Evolutionary conservation across 148 eudicot species (phyloP).

Genomic region (Linanthus parryae): DNA sequence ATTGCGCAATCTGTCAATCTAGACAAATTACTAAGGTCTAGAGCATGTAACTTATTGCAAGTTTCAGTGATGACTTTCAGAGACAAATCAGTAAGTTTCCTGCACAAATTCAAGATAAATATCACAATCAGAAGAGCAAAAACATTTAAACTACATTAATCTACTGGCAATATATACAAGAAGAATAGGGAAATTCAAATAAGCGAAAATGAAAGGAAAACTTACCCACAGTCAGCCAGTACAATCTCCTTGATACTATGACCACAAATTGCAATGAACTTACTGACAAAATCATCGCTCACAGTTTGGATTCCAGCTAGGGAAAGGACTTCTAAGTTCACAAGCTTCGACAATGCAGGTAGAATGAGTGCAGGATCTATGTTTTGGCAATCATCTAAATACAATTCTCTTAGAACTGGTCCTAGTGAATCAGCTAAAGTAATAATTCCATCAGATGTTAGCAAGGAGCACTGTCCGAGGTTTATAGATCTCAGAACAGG

Average conservation of each 20-base stretch:
- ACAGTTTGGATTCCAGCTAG: slow-evolving; percentile 56
- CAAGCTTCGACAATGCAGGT: slow-evolving; percentile 53
- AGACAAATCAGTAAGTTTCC: slow-evolving; percentile 72
- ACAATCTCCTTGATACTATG: slow-evolving; percentile 64
- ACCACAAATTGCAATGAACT: slow-evolving; percentile 43
- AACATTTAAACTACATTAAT: too few species aligned
- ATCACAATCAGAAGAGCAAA: too few species aligned
- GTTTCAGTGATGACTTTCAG: slow-evolving; percentile 50
- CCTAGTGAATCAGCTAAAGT: slow-evolving; percentile 53
- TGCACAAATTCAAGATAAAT: slow-evolving; percentile 29
- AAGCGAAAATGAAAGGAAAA: too few species aligned
- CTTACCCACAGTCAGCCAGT: slow-evolving; percentile 70
- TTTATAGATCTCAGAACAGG: slow-evolving; percentile 69
- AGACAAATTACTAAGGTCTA: slow-evolving; percentile 53
- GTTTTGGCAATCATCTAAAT: slow-evolving; percentile 64
- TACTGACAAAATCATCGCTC: slow-evolving; percentile 48
- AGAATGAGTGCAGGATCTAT: slow-evolving; percentile 55
- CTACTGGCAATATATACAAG: too few species aligned
- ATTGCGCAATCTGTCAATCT: slow-evolving; percentile 65
- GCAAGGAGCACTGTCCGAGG: slow-evolving; percentile 80
- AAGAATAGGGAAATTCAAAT: too few species aligned
- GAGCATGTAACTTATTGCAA: slow-evolving; percentile 51
- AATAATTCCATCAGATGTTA: slow-evolving; percentile 55
- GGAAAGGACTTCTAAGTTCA: slow-evolving; percentile 58
- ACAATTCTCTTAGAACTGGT: slow-evolving; percentile 57